Evolutionary conservation across 805 yeast genomes (phyloP).

Genomic region (Nakazawaea populi): DNA sequence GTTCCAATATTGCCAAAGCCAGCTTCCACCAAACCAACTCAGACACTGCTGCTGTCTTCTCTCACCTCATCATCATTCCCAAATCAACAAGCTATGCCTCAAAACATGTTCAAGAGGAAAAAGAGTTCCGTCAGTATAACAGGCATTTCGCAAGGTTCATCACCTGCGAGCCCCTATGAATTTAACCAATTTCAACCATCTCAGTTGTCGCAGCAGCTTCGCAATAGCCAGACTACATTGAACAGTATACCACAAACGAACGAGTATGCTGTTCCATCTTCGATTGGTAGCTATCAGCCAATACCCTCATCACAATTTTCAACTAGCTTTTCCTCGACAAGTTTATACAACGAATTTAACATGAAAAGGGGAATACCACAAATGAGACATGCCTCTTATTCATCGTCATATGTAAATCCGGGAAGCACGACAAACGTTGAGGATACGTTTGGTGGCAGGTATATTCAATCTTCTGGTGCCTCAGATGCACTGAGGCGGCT

Average conservation of each 20-base stretch:
- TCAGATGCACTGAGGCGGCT: background rate
- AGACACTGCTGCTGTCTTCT: background rate
- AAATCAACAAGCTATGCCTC: background rate
- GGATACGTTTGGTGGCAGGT: background rate
- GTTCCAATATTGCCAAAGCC: slow-evolving; percentile 12
- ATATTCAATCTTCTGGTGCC: background rate
- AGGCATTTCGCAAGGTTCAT: slow-evolving; percentile 6
- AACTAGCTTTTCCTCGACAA: slow-evolving; percentile 10
- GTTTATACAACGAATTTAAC: slow-evolving; percentile 13
- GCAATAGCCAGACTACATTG: background rate
- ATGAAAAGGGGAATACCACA: slow-evolving; percentile 13
- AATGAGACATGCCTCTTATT: background rate
- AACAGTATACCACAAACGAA: background rate
- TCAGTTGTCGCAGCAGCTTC: slow-evolving; percentile 6
- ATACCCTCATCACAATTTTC: slow-evolving; percentile 1
- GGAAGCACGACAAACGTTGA: background rate
- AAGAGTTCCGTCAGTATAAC: slow-evolving; percentile 8
- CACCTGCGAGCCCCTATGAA: slow-evolving; percentile 5
- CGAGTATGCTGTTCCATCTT: background rate
- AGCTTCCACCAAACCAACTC: background rate
- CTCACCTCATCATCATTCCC: background rate
- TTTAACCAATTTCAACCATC: slow-evolving; percentile 2
- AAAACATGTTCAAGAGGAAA: slow-evolving; percentile 10
- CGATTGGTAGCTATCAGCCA: background rate
- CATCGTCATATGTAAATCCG: background rate